These are phyloP conservation scores for Nigrospora sphaerica DNA, from an alignment of 2,329 filamentous ascomycete genomes.

Conservation along the genomic window DNA sequence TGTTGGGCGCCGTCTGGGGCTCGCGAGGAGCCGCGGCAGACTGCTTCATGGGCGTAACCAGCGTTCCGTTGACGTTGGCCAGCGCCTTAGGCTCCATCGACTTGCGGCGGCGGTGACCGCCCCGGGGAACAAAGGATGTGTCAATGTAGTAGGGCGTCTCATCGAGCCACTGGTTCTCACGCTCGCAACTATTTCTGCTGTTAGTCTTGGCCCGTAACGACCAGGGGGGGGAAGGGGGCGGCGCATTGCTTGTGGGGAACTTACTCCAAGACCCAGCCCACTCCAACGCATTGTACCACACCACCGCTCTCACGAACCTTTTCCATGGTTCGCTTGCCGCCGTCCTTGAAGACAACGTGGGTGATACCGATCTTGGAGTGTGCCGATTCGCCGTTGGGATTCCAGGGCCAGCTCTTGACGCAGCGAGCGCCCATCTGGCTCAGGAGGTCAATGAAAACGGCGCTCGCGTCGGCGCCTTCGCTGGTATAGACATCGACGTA, in stretches of 20 bases:
- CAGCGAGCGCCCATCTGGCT: conserved; percentile 76
- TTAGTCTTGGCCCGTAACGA: conserved; percentile 17
- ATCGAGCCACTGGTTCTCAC: conserved; percentile 69
- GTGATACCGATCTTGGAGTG: conserved; percentile 64
- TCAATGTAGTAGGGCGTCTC: conserved; percentile 65
- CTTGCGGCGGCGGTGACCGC: conserved; percentile 66
- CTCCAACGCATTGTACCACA: conserved; percentile 77
- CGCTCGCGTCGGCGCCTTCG: conserved; percentile 72
- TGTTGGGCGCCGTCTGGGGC: conserved; percentile 34
- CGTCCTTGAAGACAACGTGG: conserved; percentile 87
- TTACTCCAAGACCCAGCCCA: conserved; percentile 85
- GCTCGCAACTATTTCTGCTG: conserved; percentile 53
- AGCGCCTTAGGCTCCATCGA: conserved; percentile 73
- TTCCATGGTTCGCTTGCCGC: conserved; percentile 70
- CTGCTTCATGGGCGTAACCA: conserved; percentile 38
- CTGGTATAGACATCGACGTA: conserved; percentile 80
- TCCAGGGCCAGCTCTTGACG: conserved; percentile 71
- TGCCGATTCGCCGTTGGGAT: conserved; percentile 37
- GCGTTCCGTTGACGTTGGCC: conserved; percentile 59
- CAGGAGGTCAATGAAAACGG: conserved; percentile 74
- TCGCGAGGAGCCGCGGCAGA: conserved; percentile 19
- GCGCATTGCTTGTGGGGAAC: conserved; percentile 23
- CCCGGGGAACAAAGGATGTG: conserved; percentile 58
- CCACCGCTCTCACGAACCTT: conserved; percentile 69
- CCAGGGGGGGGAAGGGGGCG: too few species aligned